Percentiles rank a stretch among this genome's conserved stretches.
phyloP scores from a whole-genome alignment of 2,329 filamentous ascomycete genomes.

The Aspergillus sp. region DNA sequence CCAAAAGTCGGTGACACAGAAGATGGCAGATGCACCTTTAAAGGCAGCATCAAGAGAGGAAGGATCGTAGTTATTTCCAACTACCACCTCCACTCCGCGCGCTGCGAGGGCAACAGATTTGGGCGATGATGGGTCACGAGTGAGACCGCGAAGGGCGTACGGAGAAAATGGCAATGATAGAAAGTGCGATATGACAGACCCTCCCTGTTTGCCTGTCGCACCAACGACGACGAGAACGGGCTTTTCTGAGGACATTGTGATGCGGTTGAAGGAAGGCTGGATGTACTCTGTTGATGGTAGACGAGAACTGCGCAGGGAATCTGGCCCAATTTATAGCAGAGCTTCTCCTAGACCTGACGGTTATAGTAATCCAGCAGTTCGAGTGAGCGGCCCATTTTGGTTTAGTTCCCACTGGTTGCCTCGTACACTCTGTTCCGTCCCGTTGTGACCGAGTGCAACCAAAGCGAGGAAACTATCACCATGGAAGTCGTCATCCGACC shows the following conservation, averaged over 20 bases:
- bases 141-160: conserved; percentile 29
- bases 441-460: not conserved
- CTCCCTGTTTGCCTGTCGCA: conserved; percentile 32
- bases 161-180: conserved; percentile 8
- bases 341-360: not conserved
- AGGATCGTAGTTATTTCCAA: conserved; percentile 34
- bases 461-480: not conserved
- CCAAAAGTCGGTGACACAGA: conserved; percentile 39
- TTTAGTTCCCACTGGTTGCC: conserved; percentile 2
- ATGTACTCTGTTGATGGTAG: not conserved
- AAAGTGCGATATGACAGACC: conserved; percentile 20
- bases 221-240: conserved; percentile 32
- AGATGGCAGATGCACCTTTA: conserved; percentile 39
- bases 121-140: conserved; percentile 29
- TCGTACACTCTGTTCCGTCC: not conserved
- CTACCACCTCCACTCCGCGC: conserved; percentile 39
- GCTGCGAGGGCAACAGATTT: conserved; percentile 30
- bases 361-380: not conserved
- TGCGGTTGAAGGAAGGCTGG: not conserved
- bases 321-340: not conserved
- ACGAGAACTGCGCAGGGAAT: not conserved
- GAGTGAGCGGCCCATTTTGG: not conserved
- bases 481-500: not conserved
- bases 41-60: conserved; percentile 36
- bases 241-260: conserved; percentile 18